These are phyloP conservation scores for Mycena latifolia DNA, from an alignment of 768 basidiomycete species.

Conservation along the genomic window DNA sequence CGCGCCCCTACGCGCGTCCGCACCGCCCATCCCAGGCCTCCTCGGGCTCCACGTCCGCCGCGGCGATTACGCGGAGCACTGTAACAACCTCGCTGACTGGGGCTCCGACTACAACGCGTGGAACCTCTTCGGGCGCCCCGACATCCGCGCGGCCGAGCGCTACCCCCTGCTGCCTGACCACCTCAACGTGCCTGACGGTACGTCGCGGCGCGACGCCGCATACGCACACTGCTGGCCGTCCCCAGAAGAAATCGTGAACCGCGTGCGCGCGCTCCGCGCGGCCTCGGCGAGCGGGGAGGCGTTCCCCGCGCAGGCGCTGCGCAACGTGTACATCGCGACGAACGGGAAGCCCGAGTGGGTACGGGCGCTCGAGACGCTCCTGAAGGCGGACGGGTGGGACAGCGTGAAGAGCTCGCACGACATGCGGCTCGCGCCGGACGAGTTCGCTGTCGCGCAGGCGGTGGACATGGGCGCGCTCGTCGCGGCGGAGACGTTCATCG, in stretches of 20 bases:
- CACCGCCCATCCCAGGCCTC: slow-evolving; percentile 24
- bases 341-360: slow-evolving; percentile 15
- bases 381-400: slow-evolving; percentile 7
- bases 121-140: slow-evolving; percentile 24
- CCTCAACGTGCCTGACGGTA: not conserved
- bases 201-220: not conserved
- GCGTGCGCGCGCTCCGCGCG: slow-evolving; percentile 3
- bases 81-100: slow-evolving; percentile 22
- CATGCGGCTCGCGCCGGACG: slow-evolving; percentile 20
- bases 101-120: slow-evolving; percentile 22
- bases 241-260: not conserved
- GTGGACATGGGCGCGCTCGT: slow-evolving; percentile 29
- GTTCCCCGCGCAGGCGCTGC: not conserved
- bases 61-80: slow-evolving; percentile 31
- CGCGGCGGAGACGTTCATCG: slow-evolving; percentile 27
- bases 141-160: not conserved
- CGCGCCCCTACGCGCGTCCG: slow-evolving; percentile 11
- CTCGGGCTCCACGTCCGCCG: slow-evolving; percentile 31
- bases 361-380: not conserved
- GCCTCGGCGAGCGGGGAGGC: not conserved
- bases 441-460: slow-evolving; percentile 22
- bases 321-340: slow-evolving; percentile 23
- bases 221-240: slow-evolving; percentile 25
- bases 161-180: slow-evolving; percentile 25
- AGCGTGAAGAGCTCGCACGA: slow-evolving; percentile 16